These are phyloP conservation scores for Nothophoma quercina DNA, from an alignment of 2,329 filamentous ascomycete species.

Conservation along the genomic window DNA sequence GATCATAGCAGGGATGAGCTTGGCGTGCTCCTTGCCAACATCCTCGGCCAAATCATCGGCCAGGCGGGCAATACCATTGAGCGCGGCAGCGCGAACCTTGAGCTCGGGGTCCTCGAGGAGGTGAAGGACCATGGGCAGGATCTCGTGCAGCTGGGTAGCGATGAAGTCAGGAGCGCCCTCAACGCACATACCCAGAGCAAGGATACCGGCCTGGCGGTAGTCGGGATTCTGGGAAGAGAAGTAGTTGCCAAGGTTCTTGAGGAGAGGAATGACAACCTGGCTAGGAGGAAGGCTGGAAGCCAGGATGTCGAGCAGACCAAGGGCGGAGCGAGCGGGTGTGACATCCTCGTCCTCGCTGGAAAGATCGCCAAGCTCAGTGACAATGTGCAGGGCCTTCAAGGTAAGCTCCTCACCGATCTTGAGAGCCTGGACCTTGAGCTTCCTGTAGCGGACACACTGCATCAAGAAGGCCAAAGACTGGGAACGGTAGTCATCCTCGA, in stretches of 20 bases:
- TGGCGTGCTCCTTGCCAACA: conserved; percentile 82
- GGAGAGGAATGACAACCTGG: conserved; percentile 90
- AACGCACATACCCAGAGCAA: conserved; percentile 91
- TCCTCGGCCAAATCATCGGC: conserved; percentile 94
- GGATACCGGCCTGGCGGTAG: conserved; percentile 86
- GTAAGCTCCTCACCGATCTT: conserved; percentile 88
- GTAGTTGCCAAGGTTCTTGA: conserved; percentile 85
- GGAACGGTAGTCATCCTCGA: conserved; percentile 84
- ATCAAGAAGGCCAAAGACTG: conserved; percentile 95
- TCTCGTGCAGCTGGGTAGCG: conserved; percentile 84
- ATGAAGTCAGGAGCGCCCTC: conserved; percentile 98
- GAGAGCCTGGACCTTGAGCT: conserved; percentile 93
- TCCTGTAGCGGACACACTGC: conserved; percentile 88
- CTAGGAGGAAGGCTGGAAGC: conserved; percentile 88
- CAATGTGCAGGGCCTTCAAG: conserved; percentile 84
- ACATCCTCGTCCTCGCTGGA: conserved; percentile 79
- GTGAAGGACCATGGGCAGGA: conserved; percentile 84
- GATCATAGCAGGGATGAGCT: conserved; percentile 82
- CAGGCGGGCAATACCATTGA: conserved; percentile 86
- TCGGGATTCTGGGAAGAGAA: conserved; percentile 77
- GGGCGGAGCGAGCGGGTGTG: conserved; percentile 82
- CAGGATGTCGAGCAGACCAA: conserved; percentile 88
- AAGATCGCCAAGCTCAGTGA: conserved; percentile 84
- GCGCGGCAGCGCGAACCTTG: conserved; percentile 83
- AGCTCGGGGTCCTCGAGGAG: conserved; percentile 85